A percentile compares a stretch with the other conserved stretches of the same genome.
Conservation (phyloP, 805 yeast species). For the Lipomyces yamadae region DNA sequence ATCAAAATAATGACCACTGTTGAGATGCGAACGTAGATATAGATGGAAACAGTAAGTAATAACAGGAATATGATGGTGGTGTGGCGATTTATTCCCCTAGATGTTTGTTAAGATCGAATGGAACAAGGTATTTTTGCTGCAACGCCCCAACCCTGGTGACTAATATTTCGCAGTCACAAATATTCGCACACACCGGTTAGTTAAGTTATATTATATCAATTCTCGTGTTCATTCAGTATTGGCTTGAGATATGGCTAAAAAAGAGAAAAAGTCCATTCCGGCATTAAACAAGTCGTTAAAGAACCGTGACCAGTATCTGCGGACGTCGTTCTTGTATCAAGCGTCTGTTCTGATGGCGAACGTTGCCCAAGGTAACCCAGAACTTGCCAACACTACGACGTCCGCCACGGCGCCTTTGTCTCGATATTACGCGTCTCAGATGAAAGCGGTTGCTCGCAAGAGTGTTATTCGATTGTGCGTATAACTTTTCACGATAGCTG, state of each 20-base stretch:
- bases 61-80: background rate
- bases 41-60: background rate
- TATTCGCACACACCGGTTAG: background rate
- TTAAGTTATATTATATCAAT: too few species aligned
- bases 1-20: background rate
- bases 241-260: background rate
- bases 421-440: constrained; percentile 29
- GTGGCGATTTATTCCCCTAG: background rate
- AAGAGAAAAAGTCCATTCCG: constrained; percentile 5
- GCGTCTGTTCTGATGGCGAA: constrained; percentile 34
- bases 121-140: background rate
- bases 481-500: background rate
- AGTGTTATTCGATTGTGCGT: constrained; percentile 38
- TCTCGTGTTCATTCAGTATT: too few species aligned
- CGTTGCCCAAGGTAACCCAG: constrained; percentile 3
- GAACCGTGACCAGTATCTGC: constrained; percentile 37
- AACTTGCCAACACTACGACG: background rate
- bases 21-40: background rate
- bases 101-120: background rate
- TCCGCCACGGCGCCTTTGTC: constrained; percentile 20
- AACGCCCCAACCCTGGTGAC: background rate
- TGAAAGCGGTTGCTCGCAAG: constrained; percentile 37
- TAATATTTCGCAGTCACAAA: background rate
- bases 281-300: constrained; percentile 24
- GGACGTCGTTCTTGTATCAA: constrained; percentile 38